These are phyloP conservation scores for Leptomonas pyrrhocoris DNA, from an alignment of 208 protist species.

Conservation along the genomic window DNA sequence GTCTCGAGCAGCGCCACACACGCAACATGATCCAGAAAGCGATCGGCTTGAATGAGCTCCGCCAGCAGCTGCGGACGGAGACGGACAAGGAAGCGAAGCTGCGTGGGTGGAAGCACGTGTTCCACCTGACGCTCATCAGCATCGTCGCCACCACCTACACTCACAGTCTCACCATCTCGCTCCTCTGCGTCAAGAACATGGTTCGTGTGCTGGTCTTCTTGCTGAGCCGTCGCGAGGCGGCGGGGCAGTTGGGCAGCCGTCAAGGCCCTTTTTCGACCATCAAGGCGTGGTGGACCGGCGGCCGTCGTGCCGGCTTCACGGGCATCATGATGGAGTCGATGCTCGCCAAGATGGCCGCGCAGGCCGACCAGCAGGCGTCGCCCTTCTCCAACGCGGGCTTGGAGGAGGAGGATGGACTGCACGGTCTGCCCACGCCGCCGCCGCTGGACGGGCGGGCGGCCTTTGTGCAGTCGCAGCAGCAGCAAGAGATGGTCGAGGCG, in stretches of 20 bases:
- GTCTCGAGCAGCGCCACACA: slow-evolving; percentile 55
- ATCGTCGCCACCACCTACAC: slow-evolving; percentile 62
- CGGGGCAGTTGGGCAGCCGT: slow-evolving; percentile 11
- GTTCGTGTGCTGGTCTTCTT: slow-evolving; percentile 72
- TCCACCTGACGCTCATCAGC: slow-evolving; percentile 54
- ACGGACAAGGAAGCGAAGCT: slow-evolving; percentile 56
- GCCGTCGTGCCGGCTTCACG: slow-evolving; percentile 54
- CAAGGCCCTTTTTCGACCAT: slow-evolving; percentile 45
- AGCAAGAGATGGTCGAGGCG: slow-evolving; percentile 29
- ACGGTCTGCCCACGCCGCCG: slow-evolving; percentile 5
- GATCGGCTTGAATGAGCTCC: slow-evolving; percentile 53
- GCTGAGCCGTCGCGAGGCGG: slow-evolving; percentile 57
- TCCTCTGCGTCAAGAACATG: slow-evolving; percentile 73
- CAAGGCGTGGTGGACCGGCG: slow-evolving; percentile 64
- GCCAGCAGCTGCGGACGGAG: slow-evolving; percentile 48
- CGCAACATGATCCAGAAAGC: slow-evolving; percentile 41
- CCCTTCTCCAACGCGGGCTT: slow-evolving; percentile 47
- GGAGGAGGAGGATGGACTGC: slow-evolving; percentile 39
- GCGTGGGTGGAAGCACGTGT: slow-evolving; percentile 40
- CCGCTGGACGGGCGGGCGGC: slow-evolving; percentile 27
- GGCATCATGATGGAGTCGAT: slow-evolving; percentile 58
- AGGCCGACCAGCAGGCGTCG: slow-evolving; percentile 48
- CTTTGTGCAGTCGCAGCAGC: slow-evolving; percentile 36
- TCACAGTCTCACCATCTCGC: slow-evolving; percentile 67
- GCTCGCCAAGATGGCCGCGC: slow-evolving; percentile 37